These are phyloP conservation scores for Acanthamoeba divionensis DNA, from an alignment of 208 protist species.

Conservation along the genomic window DNA sequence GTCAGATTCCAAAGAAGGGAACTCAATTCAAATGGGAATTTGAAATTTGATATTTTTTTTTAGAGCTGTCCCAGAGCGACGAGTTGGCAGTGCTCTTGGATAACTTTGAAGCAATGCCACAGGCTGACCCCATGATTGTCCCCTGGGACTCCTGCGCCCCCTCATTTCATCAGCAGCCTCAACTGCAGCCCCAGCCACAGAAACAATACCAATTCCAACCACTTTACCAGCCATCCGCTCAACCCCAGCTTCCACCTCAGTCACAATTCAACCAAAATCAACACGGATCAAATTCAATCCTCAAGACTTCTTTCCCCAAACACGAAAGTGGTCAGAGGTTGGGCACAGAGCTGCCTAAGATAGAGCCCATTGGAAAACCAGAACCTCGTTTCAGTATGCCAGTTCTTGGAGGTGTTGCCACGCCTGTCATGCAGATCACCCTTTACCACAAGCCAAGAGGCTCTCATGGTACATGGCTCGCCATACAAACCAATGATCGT, in stretches of 20 bases:
- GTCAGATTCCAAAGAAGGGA: too few species aligned
- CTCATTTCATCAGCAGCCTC: background rate
- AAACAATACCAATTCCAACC: background rate
- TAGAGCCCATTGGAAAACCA: background rate
- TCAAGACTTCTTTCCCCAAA: too few species aligned
- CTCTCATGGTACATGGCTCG: constrained; percentile 17
- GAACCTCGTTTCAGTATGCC: background rate
- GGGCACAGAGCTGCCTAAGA: background rate
- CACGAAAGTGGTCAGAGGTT: too few species aligned
- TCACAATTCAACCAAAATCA: background rate
- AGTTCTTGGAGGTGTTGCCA: background rate
- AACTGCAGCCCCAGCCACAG: background rate
- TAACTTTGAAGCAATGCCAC: background rate
- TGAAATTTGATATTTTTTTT: too few species aligned
- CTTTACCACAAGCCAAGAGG: constrained; percentile 34
- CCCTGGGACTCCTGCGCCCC: background rate
- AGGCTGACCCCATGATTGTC: background rate
- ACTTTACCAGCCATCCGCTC: background rate
- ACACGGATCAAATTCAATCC: background rate
- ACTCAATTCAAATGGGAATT: too few species aligned
- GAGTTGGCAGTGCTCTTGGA: constrained; percentile 10
- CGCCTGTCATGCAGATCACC: too few species aligned
- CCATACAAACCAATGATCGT: background rate
- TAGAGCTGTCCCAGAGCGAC: too few species aligned
- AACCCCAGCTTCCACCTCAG: background rate